Evolutionary conservation across 2,329 filamentous ascomycete genomes (phyloP), one percentile per base, ranked within the genome.

Genomic region (Simplicillium sp.): DNA sequence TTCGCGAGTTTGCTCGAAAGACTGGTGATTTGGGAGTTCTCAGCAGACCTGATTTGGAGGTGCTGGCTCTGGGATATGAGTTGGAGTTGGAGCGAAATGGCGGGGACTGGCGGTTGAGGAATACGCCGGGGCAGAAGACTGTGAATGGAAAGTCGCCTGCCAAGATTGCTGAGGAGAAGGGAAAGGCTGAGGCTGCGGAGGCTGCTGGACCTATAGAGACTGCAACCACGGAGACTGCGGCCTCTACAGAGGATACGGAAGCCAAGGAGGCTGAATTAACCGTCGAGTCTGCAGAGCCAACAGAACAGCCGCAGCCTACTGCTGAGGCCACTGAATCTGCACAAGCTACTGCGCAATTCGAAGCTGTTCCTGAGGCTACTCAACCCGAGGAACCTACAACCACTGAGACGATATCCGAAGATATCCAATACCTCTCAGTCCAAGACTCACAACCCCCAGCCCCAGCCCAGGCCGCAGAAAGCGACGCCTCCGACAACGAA

Each of bases 1-100:
- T 96, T 4, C 80, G 78, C 37, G 84, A 86, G 43, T 97, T 97
- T 67, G 86, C 92, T 35, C 77, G 86, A 41, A 84, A 80, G 58
- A 97, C 92, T 1, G 92, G 92, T 41, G 92, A 98, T 60, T 72
- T 89, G 46, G 77, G 84, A 11, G 90, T 96, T 1, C 67, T 98
- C 44, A 96, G 89, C 64, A 80, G 75, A 56, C 84, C 88, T 2
- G 92, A 98, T 78, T 68, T 97, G 45, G 84, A 94, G 50, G 75
- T 98, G 33, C 68, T 97, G 54, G 92, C 90, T 8, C 68, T 98
- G 42, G 84, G 87, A 1, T 97, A 97, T 59, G 92, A 98, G 59
- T 59, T 97, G n/a, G 90, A 97, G 54, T 84, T 86, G 53, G 89
- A 97, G 67, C 71, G 82, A 44, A 94, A 94, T 57, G 79, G 81